Base-by-base conservation (phyloP, 176 grass and related monocot genomes). In the Rhipidocladum racemiflorum region DNA sequence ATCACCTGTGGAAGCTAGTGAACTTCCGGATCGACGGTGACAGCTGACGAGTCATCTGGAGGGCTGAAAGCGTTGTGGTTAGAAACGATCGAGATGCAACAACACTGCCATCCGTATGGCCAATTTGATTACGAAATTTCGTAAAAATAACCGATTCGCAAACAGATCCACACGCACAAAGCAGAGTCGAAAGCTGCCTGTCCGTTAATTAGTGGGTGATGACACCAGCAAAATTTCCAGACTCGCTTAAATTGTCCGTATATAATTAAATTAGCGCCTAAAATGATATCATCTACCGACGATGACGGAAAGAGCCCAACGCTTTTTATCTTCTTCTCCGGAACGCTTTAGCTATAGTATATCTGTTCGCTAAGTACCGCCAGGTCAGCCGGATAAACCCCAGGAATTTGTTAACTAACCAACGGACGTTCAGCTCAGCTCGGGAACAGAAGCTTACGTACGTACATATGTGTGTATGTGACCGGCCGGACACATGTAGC, bases 281-380 rank as follows among this genome's bases (percentile, higher is more conserved):
- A 69, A 48, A 69, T 87, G 18, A 53, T 62, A 13, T 16, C 63
- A 7, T 76, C 42, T 34, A 21, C 72, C 29, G 43, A 75, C 65
- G 35, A 82, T 9, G 72, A 15, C 59, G 45, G 67, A 49, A 85
- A 69, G 36, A 28, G 20, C 50, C 36, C 42, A 18, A 14, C 56
- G 55, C 44, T 60, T 84, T 65, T 54, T 4, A 50, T 64, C 59
- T 62, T 64, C 59, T 62, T 23, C 45, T 1, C 45, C 25, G 51
- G 1, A 30, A 18, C 23, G 18, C 35, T 60, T 76, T 10, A 57
- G 45, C 28, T 28, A 62, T 9, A n/a, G n/a, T n/a, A 30, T 5
- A 12, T 29, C 12, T 29, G 60, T 17, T 6, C 60, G 57, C 70
- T 54, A 32, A 69, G 24, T 4, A 43, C 18, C 25, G 57, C 34